Evolutionary conservation across 305 asterid species (phyloP).

Genomic region (Fraxinus sp.): DNA sequence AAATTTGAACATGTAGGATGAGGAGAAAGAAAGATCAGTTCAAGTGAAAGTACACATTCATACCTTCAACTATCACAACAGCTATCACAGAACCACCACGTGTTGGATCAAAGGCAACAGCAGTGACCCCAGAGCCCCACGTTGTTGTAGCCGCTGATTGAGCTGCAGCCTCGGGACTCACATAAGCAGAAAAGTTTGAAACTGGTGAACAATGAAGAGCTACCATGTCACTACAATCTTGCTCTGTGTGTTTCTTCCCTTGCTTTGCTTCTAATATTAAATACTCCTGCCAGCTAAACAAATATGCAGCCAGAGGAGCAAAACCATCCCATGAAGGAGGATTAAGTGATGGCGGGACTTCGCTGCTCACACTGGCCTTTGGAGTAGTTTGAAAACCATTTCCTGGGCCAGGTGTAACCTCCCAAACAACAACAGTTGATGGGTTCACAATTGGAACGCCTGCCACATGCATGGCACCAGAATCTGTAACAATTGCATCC

Average conservation of each 20-base stretch:
- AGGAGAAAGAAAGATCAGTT: constrained; percentile 13
- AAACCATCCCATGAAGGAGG: constrained; percentile 99
- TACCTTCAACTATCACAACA: constrained; percentile 97
- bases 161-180: constrained; percentile 99
- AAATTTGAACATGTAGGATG: constrained; percentile 15
- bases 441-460: constrained; percentile 99
- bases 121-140: constrained; percentile 99
- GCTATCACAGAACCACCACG: constrained; percentile 97
- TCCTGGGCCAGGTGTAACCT: constrained; percentile 97
- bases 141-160: constrained; percentile 89
- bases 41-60: constrained; percentile 19
- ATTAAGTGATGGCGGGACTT: constrained; percentile 79
- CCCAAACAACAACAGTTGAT: constrained; percentile 99
- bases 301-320: constrained; percentile 91
- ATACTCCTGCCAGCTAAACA: constrained; percentile 96
- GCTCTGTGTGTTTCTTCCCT: constrained; percentile 68
- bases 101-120: constrained; percentile 98
- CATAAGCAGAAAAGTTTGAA: constrained; percentile 97
- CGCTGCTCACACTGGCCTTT: constrained; percentile 65
- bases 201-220: constrained; percentile 97
- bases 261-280: constrained; percentile 75
- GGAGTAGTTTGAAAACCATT: constrained; percentile 93
- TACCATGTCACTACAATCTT: constrained; percentile 71
- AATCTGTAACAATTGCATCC: constrained; percentile 93
- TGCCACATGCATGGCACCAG: constrained; percentile 98